phyloP scores from a whole-genome alignment of 805 yeast species.

The Schizosaccharomyces octosporus region DNA sequence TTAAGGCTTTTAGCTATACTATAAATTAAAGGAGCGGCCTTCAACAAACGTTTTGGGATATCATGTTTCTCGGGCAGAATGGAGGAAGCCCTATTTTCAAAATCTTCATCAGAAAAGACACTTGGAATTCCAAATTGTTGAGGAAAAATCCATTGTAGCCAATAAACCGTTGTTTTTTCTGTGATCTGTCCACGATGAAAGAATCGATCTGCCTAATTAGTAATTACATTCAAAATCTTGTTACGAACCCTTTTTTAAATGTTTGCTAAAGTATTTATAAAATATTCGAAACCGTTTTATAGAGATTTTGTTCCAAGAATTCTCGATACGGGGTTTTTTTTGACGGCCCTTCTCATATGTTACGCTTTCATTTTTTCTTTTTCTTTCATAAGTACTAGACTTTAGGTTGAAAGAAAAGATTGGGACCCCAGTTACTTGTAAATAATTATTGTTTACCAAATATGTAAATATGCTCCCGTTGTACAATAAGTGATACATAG shows the following conservation, averaged over 20 bases:
- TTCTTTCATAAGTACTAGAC: no score
- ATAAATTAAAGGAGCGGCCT: neutral
- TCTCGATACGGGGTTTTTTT: neutral
- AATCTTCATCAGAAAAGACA: neutral
- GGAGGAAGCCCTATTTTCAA: neutral
- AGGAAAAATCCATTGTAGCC: neutral
- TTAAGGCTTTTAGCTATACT: neutral
- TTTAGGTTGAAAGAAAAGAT: neutral
- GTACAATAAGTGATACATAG: neutral
- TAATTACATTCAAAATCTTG: neutral
- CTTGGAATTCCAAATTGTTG: neutral
- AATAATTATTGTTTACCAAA: neutral
- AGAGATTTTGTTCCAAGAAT: neutral
- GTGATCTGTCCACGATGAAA: neutral
- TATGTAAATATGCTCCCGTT: neutral
- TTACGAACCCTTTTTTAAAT: neutral
- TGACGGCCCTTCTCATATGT: neutral
- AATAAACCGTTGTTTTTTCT: neutral
- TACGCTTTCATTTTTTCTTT: no score
- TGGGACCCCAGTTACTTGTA: neutral
- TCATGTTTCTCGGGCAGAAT: neutral
- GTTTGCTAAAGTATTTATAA: neutral
- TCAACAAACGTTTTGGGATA: neutral
- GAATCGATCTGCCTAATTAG: neutral
- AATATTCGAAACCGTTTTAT: neutral